phyloP scores from a whole-genome alignment of 164 flowering plant species.

The Dillenia suffruticosa region DNA sequence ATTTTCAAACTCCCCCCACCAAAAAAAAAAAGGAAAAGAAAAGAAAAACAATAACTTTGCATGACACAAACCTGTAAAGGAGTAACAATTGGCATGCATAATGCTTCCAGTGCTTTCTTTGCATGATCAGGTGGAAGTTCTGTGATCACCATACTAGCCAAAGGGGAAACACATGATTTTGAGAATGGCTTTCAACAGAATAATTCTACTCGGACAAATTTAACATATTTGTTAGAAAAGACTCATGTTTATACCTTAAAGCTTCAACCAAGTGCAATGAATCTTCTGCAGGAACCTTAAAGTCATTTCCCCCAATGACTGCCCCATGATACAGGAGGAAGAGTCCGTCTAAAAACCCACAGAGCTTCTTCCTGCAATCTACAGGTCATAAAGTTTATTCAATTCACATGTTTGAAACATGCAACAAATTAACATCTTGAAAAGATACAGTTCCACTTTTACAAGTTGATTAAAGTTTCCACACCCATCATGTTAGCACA shows the following conservation, averaged over 20 bases:
- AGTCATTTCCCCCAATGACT: constrained; percentile 67
- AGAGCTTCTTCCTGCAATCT: constrained; percentile 91
- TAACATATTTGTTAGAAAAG: too few relatives aligned
- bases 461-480: too few relatives aligned
- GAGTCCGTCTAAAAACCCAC: constrained; percentile 84
- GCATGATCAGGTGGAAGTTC: constrained; percentile 94
- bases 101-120: constrained; percentile 75
- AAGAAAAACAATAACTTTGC: neutral
- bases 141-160: constrained; percentile 79
- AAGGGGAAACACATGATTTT: too few relatives aligned
- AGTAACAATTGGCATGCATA: constrained; percentile 76
- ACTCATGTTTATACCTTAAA: constrained; percentile 49
- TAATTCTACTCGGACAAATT: neutral
- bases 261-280: constrained; percentile 94
- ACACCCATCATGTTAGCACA: too few relatives aligned
- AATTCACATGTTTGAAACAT: too few relatives aligned
- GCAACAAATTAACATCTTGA: too few relatives aligned
- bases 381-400: constrained; percentile 4
- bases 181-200: too few relatives aligned
- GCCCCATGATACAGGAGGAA: constrained; percentile 75
- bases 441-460: too few relatives aligned
- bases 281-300: constrained; percentile 84
- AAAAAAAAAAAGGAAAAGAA: neutral
- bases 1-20: neutral
- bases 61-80: constrained; percentile 70